Percentiles rank a stretch among this genome's conserved stretches.
These are phyloP conservation scores for Solanum rostratum DNA, from an alignment of 257 asterid species.

Conservation along the genomic window DNA sequence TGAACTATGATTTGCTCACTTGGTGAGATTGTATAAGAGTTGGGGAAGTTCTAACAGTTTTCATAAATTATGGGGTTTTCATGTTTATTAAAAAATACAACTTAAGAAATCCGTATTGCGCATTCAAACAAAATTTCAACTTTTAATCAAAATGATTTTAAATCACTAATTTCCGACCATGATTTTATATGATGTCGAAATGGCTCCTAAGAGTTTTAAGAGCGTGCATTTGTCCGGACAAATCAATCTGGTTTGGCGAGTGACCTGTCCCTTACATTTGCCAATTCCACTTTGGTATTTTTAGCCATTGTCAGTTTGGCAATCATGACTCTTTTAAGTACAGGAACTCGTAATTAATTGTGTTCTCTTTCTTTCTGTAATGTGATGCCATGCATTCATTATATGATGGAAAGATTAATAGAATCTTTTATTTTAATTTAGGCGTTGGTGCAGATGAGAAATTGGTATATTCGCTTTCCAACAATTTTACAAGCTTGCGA, in stretches of 20 bases:
- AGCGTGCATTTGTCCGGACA: neutral
- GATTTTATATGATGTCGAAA: neutral
- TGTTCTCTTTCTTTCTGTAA: neutral
- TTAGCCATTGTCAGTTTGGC: neutral
- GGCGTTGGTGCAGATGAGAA: slow-evolving; percentile 91
- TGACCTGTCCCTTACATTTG: neutral
- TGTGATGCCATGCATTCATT: neutral
- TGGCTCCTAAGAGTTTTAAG: neutral
- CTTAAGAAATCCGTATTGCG: no score
- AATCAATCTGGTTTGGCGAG: neutral
- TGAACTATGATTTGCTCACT: neutral
- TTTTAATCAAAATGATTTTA: neutral
- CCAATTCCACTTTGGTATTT: neutral
- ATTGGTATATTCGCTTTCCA: slow-evolving; percentile 78
- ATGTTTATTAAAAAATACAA: no score
- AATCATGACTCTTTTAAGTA: neutral
- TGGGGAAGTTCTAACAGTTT: neutral
- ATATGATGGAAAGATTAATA: neutral
- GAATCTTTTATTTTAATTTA: slow-evolving; percentile 19
- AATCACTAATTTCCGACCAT: neutral
- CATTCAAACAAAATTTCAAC: neutral
- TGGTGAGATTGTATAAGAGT: neutral
- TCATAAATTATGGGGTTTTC: no score
- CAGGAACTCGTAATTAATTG: neutral
- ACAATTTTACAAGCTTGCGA: slow-evolving; percentile 93